Evolutionary conservation across 1,284 basidiomycete species (phyloP), one percentile per base, ranked within the genome.

Genomic region (Ustilago hordei): DNA sequence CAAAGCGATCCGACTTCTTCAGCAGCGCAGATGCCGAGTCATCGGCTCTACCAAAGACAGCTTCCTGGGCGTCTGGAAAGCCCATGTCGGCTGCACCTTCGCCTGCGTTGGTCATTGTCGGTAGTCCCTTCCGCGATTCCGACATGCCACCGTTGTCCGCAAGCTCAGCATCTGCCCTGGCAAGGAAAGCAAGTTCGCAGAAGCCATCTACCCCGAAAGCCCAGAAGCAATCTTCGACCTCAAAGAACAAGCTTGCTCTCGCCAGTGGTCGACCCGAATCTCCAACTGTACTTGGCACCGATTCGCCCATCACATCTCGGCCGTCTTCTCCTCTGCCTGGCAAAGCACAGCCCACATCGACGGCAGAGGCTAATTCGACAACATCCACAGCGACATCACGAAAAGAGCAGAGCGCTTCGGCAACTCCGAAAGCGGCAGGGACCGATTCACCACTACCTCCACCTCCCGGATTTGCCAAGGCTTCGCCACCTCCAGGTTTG

Each of bases 1-100:
- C 72, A 23, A 80, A 76, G 48, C 77, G 79, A 45, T 60, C 69
- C 50, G 69, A 69, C 52, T 61, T 69, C 32, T 47, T 69, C 41
- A 19, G 48, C 62, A 36, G 39, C n/a, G 57, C 64, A 7, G 80
- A 76, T 19, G 60, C 61, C 36, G 80, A 81, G 45, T 77, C 69
- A 17, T 84, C 83, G 0, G 84, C 84, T 8, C 65, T 85, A 36
- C 84, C 84, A 11, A 84, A 84, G 76, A 85, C 84, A 17, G 84
- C 84, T 8, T 79, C 80, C 13, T 85, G 84, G 84, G 84, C 84
- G 3, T 83, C 83, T 2, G 81, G 83, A 32, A 81, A 79, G 53
- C 80, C 78, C n/a, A 58, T 62, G 35, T 69, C 64, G 17, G 60
- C 58, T 31, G 64, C 64, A 4, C 34, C 69, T 31, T 58, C 75